Evolutionary conservation across 108 stramenopile species (phyloP), one percentile per base, ranked within the genome.

Genomic region (Conticribra weissflogii): DNA sequence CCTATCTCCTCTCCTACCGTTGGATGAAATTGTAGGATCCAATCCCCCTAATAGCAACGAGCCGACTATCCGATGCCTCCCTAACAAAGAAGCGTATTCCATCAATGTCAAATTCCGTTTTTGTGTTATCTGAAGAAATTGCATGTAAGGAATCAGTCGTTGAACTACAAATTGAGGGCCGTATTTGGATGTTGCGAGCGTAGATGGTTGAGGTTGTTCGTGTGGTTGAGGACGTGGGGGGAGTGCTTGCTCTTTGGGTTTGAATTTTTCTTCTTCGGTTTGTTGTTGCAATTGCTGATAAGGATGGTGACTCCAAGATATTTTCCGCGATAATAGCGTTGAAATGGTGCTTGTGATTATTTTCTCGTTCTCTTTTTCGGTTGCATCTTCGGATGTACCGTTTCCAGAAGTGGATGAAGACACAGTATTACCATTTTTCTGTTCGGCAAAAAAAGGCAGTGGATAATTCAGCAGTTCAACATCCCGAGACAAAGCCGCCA

Each of bases 51-150:
- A 9, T 52, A 94, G 50, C 41, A 94, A 31, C 15, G 72, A 52
- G 0, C 68, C 79, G 9, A 91, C 82, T 66, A 91, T 88, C 16
- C 63, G 56, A 72, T 83, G 85, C 23, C 87, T 70, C 36, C 90
- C 88, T 16, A 89, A 9, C 70, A 85, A 73, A 5, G 65, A 71
- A 0, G 93, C 90, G 79, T 86, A 91, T 61, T 91, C 93, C 63
- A 90, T 57, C 9, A 91, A 33, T 19, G 90, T 81, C 23, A 88
- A 77, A 15, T 78, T 73, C 28, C 57, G 41, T 16, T 58, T 33
- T 17, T 45, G 28, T 23, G 17, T 29, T 36, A 9, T 5, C 12
- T 59, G 45, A 14, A 56, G 29, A n/a, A 25, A 33, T 36, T 66
- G 9, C 71, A 77, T 74, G 48, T 81, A 77, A 0, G 75, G 75